Evolutionary conservation across 176 grass and related monocot species (phyloP), one percentile per base, ranked within the genome.

Genomic region (Eleusine coracana): DNA sequence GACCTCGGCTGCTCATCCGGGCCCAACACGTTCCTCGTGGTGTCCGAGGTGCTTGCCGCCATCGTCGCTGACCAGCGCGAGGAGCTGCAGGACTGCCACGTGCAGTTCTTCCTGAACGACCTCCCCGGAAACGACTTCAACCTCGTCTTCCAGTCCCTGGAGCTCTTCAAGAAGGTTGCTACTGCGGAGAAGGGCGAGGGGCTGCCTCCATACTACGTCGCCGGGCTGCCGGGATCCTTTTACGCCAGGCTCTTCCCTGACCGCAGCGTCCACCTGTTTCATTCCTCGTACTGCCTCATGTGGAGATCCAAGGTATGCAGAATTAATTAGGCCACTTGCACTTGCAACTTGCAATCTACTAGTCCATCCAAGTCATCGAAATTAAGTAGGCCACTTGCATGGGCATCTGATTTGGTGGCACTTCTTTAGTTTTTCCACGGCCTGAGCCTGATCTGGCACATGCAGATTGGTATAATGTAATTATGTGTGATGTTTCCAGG

Each of bases 1-100:
- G 93, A 96, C 88, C 74, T 92, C 17, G 93, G 93, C 14, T 95
- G 93, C 75, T 92, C 88, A 12, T 92, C 93, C 1, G 90, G 93
- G 10, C 82, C 87, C 20, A 96, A 91, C 76, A 85, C 90, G 11
- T 66, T 96, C 7, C 58, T 67, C 29, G 75, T 96, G 55, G 70
- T 92, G 11, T 86, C 85, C 48, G 73, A 90, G 67, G 86, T 88
- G 36, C 78, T 96, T 13, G 66, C 61, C 13, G 61, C 71, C 0
- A 12, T 92, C 10, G 63, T 58, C n/a, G 66, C 20, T 7, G 55
- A 59, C 1, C 1, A 73, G 36, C 41, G 21, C 14, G 49, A 51
- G 49, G 49, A 51, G 49, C 13, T 2, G 49, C 49, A 4, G 13
- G 13, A 1, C 49, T 1, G 12, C 13, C 51, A 90, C 42, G 74